phyloP scores from a whole-genome alignment of 2,329 filamentous ascomycete species.

The Sporothrix globosa region DNA sequence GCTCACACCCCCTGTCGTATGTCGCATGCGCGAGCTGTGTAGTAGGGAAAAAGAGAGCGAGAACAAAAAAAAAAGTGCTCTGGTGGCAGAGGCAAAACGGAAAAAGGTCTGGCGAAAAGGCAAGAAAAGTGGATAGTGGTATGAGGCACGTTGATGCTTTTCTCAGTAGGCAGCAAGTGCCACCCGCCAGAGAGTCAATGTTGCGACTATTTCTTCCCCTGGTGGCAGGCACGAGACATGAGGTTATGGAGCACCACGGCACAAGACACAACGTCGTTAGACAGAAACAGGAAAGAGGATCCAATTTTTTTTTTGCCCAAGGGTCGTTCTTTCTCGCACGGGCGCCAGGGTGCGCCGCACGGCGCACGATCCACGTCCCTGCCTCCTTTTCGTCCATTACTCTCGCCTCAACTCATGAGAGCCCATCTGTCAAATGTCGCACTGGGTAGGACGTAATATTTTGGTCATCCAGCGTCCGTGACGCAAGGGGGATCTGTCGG shows the following conservation, averaged over 20 bases:
- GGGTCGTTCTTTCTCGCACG: constrained; percentile 8
- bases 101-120: not conserved
- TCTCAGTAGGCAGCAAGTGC: not conserved
- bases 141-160: no score
- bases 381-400: not conserved
- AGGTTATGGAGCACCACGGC: not conserved
- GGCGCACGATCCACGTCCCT: constrained; percentile 3
- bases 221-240: constrained; percentile 13
- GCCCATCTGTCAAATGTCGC: not conserved
- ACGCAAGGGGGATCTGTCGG: constrained; percentile 15
- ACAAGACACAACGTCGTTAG: constrained; percentile 12
- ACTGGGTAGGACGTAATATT: not conserved
- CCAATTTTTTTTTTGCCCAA: not conserved
- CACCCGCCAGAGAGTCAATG: not conserved
- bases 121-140: not conserved
- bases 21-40: constrained; percentile 20
- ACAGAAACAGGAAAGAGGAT: constrained; percentile 21
- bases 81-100: not conserved
- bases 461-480: constrained; percentile 17
- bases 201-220: not conserved
- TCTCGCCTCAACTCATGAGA: not conserved
- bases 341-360: not conserved
- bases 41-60: not conserved
- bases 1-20: constrained; percentile 29
- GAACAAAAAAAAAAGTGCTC: not conserved